Base-by-base conservation (phyloP, 1,284 basidiomycete species). In the Omphalotus olearius region DNA sequence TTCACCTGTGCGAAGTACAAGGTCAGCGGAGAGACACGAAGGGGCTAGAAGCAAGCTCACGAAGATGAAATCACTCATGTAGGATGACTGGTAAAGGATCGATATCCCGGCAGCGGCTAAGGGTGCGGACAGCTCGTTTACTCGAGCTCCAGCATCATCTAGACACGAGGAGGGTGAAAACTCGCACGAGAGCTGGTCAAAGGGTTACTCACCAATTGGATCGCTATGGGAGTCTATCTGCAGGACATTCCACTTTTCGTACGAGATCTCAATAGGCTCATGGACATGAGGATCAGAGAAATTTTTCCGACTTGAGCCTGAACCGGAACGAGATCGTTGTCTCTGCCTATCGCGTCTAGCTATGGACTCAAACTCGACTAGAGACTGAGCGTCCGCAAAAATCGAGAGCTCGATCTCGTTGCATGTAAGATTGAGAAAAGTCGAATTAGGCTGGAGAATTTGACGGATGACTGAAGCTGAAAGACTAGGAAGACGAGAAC, bases 61-160 rank as follows among this genome's bases (percentile, higher is more conserved):
- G 57, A 93, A 80, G 47, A 93, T 83, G 65, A 89, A 92, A 67
- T 93, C 89, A 60, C 87, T 85, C 76, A 85, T 84, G 65, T 92
- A 90, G 9, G 86, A 88, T 4, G 88, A 91, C 65, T 91, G 90
- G 64, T 91, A 93, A 4, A 92, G 71, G 51, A 92, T 92, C 25
- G 87, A 87, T 40, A 93, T 90, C 7, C 88, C 88, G 33, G 86
- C 88, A 20, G 78, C 79, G 4, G 89, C 88, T 10, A 93, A 72
- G 20, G 85, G 86, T 6, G 85, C 84, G 25, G 89, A 91, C 26
- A 93, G 74, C 63, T 90, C 85, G 53, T 86, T 81, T 0, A 91
- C 82, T 41, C 86, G 75, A n/a, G 83, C 80, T 20, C 85, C 84
- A 4, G 85, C 82, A 56, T 77, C 80, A 61, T 85, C 86, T 87